phyloP scores from a whole-genome alignment of 1,284 basidiomycete species.

The Spongiforma sp. region DNA sequence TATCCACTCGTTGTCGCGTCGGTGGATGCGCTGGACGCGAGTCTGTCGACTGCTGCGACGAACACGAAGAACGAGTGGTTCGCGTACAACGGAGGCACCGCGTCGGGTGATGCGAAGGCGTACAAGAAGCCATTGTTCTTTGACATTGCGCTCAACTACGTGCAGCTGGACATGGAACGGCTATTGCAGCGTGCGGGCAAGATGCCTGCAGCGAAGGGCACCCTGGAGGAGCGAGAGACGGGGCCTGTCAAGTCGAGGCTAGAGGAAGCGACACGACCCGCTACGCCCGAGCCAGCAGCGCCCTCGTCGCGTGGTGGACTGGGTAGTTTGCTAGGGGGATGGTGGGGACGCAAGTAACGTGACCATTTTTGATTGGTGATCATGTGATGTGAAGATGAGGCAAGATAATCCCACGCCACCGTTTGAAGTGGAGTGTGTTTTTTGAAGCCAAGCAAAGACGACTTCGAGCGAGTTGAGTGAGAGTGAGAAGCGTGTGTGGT shows the following conservation, averaged over 20 bases:
- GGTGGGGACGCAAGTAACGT: slow-evolving; percentile 53
- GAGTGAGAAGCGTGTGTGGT: slow-evolving; percentile 3
- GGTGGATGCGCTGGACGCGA: slow-evolving; percentile 57
- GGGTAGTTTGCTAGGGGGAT: slow-evolving; percentile 53
- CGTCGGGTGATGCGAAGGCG: slow-evolving; percentile 47
- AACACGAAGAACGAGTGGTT: slow-evolving; percentile 83
- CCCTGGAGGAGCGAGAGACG: slow-evolving; percentile 32
- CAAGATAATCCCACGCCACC: slow-evolving; percentile 27
- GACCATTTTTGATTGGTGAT: neutral
- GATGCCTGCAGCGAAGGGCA: slow-evolving; percentile 23
- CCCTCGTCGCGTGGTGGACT: slow-evolving; percentile 42
- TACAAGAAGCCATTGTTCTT: slow-evolving; percentile 89
- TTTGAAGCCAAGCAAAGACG: slow-evolving; percentile 21
- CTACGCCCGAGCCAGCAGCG: slow-evolving; percentile 46
- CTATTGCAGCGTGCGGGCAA: slow-evolving; percentile 76
- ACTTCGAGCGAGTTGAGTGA: slow-evolving; percentile 3
- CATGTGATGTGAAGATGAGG: slow-evolving; percentile 21
- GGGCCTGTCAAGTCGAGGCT: slow-evolving; percentile 32
- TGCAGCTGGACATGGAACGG: slow-evolving; percentile 82
- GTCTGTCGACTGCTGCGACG: slow-evolving; percentile 54
- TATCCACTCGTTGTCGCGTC: slow-evolving; percentile 55
- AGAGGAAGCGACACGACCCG: slow-evolving; percentile 36
- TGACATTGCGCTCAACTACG: slow-evolving; percentile 94
- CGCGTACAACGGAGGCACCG: slow-evolving; percentile 69
- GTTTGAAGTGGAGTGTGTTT: slow-evolving; percentile 19